phyloP scores from a whole-genome alignment of 305 asterid genomes.

The Solanum hybrid region DNA sequence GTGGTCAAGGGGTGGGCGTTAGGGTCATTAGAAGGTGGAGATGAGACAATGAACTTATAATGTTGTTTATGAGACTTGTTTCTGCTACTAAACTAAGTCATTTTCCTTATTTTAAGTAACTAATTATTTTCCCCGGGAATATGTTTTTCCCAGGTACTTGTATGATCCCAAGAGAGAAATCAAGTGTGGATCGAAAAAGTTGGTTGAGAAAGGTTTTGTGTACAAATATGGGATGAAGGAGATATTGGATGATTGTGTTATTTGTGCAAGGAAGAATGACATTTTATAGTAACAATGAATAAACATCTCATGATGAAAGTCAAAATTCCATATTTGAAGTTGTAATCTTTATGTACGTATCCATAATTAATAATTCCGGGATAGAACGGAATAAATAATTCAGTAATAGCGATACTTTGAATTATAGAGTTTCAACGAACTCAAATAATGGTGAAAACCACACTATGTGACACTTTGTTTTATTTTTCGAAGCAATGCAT shows the following conservation, averaged over 20 bases:
- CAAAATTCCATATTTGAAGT: not conserved
- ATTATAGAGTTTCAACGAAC: too few relatives aligned
- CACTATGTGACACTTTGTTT: too few relatives aligned
- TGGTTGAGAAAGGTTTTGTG: constrained; percentile 5
- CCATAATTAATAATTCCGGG: not conserved
- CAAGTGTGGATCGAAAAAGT: constrained; percentile 12
- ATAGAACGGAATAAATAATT: too few relatives aligned
- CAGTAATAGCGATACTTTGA: too few relatives aligned
- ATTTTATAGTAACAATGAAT: not conserved
- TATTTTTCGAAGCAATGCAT: too few relatives aligned
- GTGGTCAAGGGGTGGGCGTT: too few relatives aligned
- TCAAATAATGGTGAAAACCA: too few relatives aligned
- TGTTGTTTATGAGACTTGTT: not conserved
- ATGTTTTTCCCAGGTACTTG: not conserved
- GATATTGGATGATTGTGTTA: not conserved
- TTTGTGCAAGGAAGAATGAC: not conserved
- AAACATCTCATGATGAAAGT: not conserved
- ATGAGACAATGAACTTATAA: not conserved
- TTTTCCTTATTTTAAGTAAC: not conserved
- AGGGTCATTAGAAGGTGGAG: too few relatives aligned
- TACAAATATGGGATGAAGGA: constrained; percentile 14
- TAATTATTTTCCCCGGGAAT: not conserved
- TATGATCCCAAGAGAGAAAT: constrained; percentile 13
- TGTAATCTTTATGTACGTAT: too few relatives aligned
- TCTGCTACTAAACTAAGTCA: too few relatives aligned